A percentile compares a stretch with the other conserved stretches of the same genome.
These are phyloP conservation scores for Botryotinia narcissicola DNA, from an alignment of 2,329 filamentous ascomycete genomes.

Conservation along the genomic window DNA sequence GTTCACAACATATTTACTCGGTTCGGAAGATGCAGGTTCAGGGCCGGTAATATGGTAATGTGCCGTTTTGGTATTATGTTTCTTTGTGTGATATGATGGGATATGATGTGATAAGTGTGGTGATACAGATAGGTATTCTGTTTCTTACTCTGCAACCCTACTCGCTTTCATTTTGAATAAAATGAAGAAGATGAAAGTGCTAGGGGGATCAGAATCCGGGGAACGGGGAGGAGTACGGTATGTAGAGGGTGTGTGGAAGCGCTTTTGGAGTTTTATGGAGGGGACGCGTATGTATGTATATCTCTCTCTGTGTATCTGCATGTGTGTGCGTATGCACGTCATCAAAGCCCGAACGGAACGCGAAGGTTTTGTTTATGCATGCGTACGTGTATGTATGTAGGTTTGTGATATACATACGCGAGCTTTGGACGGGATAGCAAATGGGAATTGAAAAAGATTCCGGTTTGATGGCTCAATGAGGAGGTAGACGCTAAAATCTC, in stretches of 20 bases:
- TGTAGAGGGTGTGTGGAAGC: too few species aligned
- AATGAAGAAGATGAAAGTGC: not conserved
- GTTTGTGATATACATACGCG: not conserved
- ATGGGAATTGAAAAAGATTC: not conserved
- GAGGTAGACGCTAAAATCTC: not conserved
- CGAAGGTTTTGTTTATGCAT: not conserved
- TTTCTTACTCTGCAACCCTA: not conserved
- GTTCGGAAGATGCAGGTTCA: constrained; percentile 10
- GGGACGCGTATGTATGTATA: not conserved
- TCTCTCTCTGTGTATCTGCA: not conserved
- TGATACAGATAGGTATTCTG: not conserved
- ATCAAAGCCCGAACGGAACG: not conserved
- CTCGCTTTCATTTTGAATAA: not conserved
- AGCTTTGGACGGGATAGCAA: not conserved
- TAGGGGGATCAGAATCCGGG: not conserved
- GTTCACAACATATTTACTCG: not conserved
- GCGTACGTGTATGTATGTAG: not conserved
- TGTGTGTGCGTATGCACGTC: not conserved
- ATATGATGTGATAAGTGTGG: not conserved
- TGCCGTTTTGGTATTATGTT: not conserved
- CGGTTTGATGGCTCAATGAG: not conserved
- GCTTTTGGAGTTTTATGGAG: not conserved
- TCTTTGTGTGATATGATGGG: not conserved
- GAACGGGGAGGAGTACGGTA: not conserved
- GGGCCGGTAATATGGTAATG: constrained; percentile 1